These are phyloP conservation scores for Cyphellophora europaea DNA, from an alignment of 2,329 filamentous ascomycete genomes.

Conservation along the genomic window DNA sequence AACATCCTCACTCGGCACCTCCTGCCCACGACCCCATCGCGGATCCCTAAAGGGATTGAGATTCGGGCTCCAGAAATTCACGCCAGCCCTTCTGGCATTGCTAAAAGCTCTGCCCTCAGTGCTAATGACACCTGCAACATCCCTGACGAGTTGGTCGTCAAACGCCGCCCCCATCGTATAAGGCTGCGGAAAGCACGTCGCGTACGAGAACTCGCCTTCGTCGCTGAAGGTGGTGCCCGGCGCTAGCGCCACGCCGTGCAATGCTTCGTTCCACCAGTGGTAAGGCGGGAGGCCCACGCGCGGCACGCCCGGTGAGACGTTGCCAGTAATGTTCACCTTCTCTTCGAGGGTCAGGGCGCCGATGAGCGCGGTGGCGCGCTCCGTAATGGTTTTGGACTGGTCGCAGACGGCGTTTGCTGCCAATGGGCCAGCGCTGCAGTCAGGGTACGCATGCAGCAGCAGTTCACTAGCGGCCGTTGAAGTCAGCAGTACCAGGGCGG, in stretches of 20 bases:
- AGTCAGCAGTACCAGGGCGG: too few species aligned
- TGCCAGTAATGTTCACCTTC: slow-evolving; percentile 46
- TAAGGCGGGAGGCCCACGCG: slow-evolving; percentile 50
- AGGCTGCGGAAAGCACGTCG: slow-evolving; percentile 57
- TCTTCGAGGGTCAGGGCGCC: slow-evolving; percentile 42
- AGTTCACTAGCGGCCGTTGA: too few species aligned
- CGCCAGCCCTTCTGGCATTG: slow-evolving; percentile 46
- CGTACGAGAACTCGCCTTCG: slow-evolving; percentile 44
- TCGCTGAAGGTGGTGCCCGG: slow-evolving; percentile 47
- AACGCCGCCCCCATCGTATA: slow-evolving; percentile 51
- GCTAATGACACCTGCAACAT: too few species aligned
- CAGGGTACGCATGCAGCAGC: too few species aligned
- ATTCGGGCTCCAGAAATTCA: slow-evolving; percentile 57
- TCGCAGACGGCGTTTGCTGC: slow-evolving; percentile 43
- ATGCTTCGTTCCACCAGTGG: slow-evolving; percentile 33
- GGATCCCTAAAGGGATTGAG: slow-evolving; percentile 57
- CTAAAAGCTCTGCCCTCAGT: too few species aligned
- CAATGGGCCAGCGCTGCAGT: slow-evolving; percentile 41
- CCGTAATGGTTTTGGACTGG: slow-evolving; percentile 26
- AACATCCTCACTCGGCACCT: slow-evolving; percentile 50
- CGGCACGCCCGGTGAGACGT: slow-evolving; percentile 38
- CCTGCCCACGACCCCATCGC: slow-evolving; percentile 51
- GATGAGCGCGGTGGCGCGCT: slow-evolving; percentile 39
- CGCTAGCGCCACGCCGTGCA: slow-evolving; percentile 50
- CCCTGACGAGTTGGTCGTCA: too few species aligned